Base-by-base conservation (phyloP, 2,329 filamentous ascomycete species). In the Hawksworthiomyces lignivorus region DNA sequence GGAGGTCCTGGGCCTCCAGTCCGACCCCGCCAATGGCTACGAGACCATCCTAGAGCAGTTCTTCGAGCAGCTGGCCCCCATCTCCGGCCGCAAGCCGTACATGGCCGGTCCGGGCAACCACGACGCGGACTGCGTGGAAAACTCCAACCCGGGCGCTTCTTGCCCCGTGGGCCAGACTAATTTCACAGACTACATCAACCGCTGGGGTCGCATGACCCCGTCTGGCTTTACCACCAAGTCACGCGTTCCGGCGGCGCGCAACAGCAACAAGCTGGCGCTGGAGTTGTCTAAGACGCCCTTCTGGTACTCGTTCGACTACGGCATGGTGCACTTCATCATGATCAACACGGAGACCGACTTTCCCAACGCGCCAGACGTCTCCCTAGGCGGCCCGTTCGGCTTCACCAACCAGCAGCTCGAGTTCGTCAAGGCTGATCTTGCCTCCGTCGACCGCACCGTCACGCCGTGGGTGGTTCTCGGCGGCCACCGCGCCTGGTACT, bases 21-120 rank as follows among this genome's bases (percentile, higher is more conserved):
- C 69, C 62, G 89, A 96, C 59, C 90, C 96, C 59, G 74, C 95
- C 31, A 88, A 96, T 58, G 96, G 89, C 1, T 97, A 96, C 56
- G 90, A 97, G 69, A 96, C 89, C 3, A 96, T 97, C 50, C 73
- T 97, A 39, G 90, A 90, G 14, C 89, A 97, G 64, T 96, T 78
- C 54, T 78, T 73, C 57, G 59, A 63, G 38, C 70, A 77, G 48
- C 62, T 77, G 1, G 65, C 68, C 0, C 70, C 73, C 4, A 69
- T 79, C 39, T 52, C 74, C 2, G 64, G 60, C n/a, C 65, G 67
- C 30, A 76, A 77, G 54, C 58, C 65, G 0, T 80, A 79, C 61
- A 73, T 75, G 71, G 67, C 64, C 9, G 63, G 62, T n/a, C 72
- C 72, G 0, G 75, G 75, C 1, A 80, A 79, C 54, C 75, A 80